These are phyloP conservation scores for Torulaspora delbrueckii DNA, from an alignment of 805 yeast species.

Conservation along the genomic window DNA sequence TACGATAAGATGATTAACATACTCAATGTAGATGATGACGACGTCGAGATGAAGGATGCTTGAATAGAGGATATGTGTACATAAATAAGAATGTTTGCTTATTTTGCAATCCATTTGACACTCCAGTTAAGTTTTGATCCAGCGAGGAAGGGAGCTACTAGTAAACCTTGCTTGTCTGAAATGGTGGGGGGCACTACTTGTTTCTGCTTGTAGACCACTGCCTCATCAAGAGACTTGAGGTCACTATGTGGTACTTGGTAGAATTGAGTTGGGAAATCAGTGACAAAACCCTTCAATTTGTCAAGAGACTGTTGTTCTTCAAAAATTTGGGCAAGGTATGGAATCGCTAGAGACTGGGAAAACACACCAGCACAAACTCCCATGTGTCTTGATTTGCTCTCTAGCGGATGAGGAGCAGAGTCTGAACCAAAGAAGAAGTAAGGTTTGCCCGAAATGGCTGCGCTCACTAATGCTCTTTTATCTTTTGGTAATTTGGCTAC, in stretches of 20 bases:
- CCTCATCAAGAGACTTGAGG: conserved; percentile 44
- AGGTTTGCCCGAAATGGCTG: conserved; percentile 88
- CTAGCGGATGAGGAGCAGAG: conserved; percentile 93
- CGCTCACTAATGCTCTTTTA: conserved; percentile 69
- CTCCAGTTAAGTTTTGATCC: conserved; percentile 71
- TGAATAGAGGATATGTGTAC: conserved; percentile 2
- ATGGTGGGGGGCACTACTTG: conserved; percentile 57
- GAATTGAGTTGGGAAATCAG: conserved; percentile 65
- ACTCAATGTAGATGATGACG: conserved; percentile 34
- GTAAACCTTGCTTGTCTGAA: conserved; percentile 41
- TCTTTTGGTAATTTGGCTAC: conserved; percentile 92
- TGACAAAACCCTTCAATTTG: conserved; percentile 67
- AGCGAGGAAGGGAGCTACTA: conserved; percentile 80
- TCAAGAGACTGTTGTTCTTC: conserved; percentile 60
- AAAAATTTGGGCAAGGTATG: conserved; percentile 84
- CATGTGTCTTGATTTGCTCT: conserved; percentile 65
- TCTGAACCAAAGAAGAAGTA: conserved; percentile 96
- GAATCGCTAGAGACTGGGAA: conserved; percentile 77
- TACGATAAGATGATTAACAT: conserved; percentile 47
- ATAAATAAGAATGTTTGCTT: not conserved
- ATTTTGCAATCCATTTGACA: conserved; percentile 55
- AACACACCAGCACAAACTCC: conserved; percentile 98
- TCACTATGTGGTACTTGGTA: conserved; percentile 52
- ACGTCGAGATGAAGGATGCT: conserved; percentile 20
- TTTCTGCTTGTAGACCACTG: conserved; percentile 50